phyloP scores from a whole-genome alignment of 805 yeast genomes.

The Pichia paraexigua region DNA sequence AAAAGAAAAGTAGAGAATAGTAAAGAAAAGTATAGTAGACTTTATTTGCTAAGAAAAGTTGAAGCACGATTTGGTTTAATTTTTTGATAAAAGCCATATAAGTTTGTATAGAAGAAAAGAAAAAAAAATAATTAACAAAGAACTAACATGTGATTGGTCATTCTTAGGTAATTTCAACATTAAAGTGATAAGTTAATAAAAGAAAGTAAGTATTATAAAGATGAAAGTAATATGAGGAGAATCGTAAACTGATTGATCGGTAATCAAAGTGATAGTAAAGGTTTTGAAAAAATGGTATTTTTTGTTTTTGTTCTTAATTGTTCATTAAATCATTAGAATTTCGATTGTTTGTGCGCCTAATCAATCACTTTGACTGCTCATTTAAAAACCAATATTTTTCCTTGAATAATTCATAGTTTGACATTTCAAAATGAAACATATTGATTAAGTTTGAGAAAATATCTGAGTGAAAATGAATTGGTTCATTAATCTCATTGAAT shows the following conservation, averaged over 20 bases:
- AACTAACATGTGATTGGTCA: no score
- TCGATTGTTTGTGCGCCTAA: neutral
- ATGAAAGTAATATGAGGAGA: no score
- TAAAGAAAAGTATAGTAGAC: neutral
- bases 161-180: no score
- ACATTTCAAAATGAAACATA: slow-evolving; percentile 35
- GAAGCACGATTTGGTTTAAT: neutral
- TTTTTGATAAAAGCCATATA: neutral
- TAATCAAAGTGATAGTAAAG: neutral
- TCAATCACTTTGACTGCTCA: neutral
- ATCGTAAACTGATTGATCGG: neutral
- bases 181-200: neutral
- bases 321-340: neutral
- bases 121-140: neutral
- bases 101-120: neutral
- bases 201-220: no score
- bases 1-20: neutral
- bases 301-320: neutral
- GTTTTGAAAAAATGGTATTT: neutral
- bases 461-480: slow-evolving; percentile 45
- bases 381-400: slow-evolving; percentile 24
- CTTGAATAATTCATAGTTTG: slow-evolving; percentile 20
- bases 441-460: slow-evolving; percentile 41
- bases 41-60: neutral
- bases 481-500: slow-evolving; percentile 28